Evolutionary conservation across 495 filamentous ascomycete species (phyloP).

Genomic region (Halenospora varia): DNA sequence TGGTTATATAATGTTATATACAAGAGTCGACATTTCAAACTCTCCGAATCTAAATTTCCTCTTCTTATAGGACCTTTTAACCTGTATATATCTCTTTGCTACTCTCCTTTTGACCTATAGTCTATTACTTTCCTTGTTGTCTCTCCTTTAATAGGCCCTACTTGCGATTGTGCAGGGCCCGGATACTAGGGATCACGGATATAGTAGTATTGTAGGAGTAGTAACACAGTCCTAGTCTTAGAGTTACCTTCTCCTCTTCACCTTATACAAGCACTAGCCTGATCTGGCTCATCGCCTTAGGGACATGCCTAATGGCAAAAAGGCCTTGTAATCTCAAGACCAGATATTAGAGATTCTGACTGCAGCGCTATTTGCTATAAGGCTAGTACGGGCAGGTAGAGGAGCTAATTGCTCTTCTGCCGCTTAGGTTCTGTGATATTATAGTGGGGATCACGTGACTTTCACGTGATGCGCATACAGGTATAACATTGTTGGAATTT

Average conservation of each 20-base stretch:
- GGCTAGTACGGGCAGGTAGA: neutral
- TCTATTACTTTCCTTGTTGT: neutral
- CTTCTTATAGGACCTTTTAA: neutral
- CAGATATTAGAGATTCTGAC: constrained; percentile 3
- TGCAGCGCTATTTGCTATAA: neutral
- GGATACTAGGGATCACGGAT: neutral
- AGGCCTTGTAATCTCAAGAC: constrained; percentile 3
- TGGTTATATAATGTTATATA: neutral
- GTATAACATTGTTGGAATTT: too few relatives aligned
- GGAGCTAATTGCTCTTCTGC: constrained; percentile 5
- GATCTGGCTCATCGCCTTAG: neutral
- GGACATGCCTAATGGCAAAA: neutral
- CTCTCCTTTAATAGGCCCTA: too few relatives aligned
- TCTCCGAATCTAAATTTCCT: neutral
- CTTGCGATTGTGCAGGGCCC: too few relatives aligned
- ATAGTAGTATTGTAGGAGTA: neutral
- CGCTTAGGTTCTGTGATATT: constrained; percentile 4
- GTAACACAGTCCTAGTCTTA: neutral
- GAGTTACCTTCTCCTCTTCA: neutral
- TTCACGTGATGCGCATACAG: too few relatives aligned
- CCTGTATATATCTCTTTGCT: neutral
- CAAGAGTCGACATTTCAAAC: neutral
- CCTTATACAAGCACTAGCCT: neutral
- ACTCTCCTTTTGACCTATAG: neutral
- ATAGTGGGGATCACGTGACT: too few relatives aligned